Evolutionary conservation across 768 basidiomycete genomes (phyloP), one percentile per base, ranked within the genome.

Genomic region (Panellus pusillus): DNA sequence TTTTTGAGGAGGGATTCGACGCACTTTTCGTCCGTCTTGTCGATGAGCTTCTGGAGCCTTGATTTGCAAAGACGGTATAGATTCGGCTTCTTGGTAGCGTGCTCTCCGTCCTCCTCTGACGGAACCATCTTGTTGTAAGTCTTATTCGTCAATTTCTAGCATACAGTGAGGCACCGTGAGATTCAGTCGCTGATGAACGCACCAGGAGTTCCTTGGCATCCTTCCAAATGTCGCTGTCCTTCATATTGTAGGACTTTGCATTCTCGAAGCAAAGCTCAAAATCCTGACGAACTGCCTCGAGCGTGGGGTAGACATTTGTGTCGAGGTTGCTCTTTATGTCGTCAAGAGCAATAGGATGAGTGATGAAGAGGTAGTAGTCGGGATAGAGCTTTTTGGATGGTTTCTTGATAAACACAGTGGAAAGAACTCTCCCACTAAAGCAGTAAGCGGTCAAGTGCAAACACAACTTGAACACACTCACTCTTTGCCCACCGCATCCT

Each of bases 401-500:
- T 60, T 84, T 79, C 54, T 79, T 80, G 64, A 87, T 67, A 69
- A 92, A 93, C 62, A 81, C 82, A 55, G 73, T 58, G 20, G 87
- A 83, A 53, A 89, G 74, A 60, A 73, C 66, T 55, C 81, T 79
- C 62, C 86, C 89, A 56, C 89, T 91, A 58, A 60, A 54, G 57
- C 53, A 62, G 65, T 60, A 20, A 54, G 54, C 46, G 50, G 52
- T 52, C 43, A 57, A 65, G 57, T 54, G 64, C 57, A 61, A 62
- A 59, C 60, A 64, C 54, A 54, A 57, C 61, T 71, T 76, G 24
- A 24, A 24, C 24, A 74, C 73, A 88, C 89, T 79, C 79, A 92
- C 91, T 91, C 89, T 80, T 89, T 89, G 77, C 84, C 87, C 68
- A 84, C 83, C 66, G 88, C 90, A 70, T 89, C 87, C 79, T 82